Base-by-base conservation (phyloP, 2,329 filamentous ascomycete genomes). In the Sporothrix humicola region DNA sequence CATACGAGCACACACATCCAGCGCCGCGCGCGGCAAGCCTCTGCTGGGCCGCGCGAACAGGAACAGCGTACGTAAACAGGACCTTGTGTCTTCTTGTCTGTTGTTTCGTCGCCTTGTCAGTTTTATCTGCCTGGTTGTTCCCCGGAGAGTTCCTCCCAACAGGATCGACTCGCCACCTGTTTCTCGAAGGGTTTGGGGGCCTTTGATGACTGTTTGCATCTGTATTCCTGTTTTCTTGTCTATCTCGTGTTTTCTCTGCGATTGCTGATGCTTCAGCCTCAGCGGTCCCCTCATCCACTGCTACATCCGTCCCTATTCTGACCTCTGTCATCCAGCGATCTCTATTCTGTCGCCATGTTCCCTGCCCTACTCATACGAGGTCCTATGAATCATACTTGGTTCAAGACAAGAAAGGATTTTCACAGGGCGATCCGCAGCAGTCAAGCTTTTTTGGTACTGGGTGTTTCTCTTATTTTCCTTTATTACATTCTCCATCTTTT, bases 301-400 rank as follows among this genome's bases (percentile, higher is more conserved):
- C 31, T 37, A 37, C 7, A 5, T 37, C 54, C 54, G 23, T 58
- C 9, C 13, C 48, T 52, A 52, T 52, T 52, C 48, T 52, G 48
- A 20, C n/a, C 17, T 54, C 50, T 50, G 48, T 17, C 13, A 37
- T 37, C 31, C 31, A 37, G 31, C 31, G 31, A 37, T 37, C 31
- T 37, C 7, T 37, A 37, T 37, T 37, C 2, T 54, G 50, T 8
- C 46, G n/a, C 59, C 37, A 20, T 44, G 37, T 13, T 46, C 37
- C n/a, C n/a, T 13, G 37, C 37, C 59, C 59, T 65, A 65, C 9
- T n/a, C 59, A 65, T 65, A 46, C 58, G 58, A 61, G 58, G 58
- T 42, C 58, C 59, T 46, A 44, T 65, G 37, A n/a, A 20, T 65
- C 8, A 46, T 65, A n/a, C 31, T 37, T 37, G 31, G 31, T 37